Conservation (phyloP, 768 basidiomycete genomes). For the Trametes sanguinea region DNA sequence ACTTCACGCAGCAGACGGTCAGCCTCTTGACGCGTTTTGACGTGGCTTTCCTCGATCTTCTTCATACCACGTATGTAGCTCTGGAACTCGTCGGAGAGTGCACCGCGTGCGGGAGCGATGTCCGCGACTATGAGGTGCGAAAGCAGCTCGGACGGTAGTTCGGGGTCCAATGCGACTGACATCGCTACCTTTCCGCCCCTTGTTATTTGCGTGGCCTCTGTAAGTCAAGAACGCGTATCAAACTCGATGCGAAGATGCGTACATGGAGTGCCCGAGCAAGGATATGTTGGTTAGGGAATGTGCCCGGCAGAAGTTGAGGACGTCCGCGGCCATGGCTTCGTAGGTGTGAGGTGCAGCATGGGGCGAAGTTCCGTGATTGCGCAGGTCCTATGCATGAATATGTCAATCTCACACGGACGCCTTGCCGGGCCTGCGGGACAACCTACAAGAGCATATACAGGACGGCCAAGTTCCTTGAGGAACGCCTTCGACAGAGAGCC, state of each 20-base stretch:
- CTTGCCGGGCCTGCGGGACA: not conserved
- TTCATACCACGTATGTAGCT: constrained; percentile 74
- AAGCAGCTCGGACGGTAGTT: constrained; percentile 45
- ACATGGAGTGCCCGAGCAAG: constrained; percentile 92
- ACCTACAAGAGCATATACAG: constrained; percentile 73
- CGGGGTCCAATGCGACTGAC: constrained; percentile 58
- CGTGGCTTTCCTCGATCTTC: constrained; percentile 58
- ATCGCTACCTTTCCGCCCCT: constrained; percentile 90
- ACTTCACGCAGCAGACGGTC: constrained; percentile 59
- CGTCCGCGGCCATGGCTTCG: constrained; percentile 75
- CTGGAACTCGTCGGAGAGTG: constrained; percentile 62
- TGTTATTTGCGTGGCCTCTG: not conserved
- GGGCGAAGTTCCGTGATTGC: constrained; percentile 89
- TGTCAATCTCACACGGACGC: not conserved
- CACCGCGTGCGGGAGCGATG: constrained; percentile 69
- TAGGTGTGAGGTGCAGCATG: constrained; percentile 77
- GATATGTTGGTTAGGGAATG: constrained; percentile 61
- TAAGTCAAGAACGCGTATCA: not conserved
- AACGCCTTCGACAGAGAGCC: constrained; percentile 77
- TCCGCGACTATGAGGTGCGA: constrained; percentile 74
- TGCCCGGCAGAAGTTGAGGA: constrained; percentile 62
- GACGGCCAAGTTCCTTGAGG: constrained; percentile 58
- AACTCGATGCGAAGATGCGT: constrained; percentile 31
- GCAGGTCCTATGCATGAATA: constrained; percentile 58
- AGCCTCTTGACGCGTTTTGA: constrained; percentile 69